Percentiles rank a stretch among this genome's conserved stretches.
Evolutionary conservation across 2,329 filamentous ascomycete species (phyloP).

Genomic region (Helotiales sp.): DNA sequence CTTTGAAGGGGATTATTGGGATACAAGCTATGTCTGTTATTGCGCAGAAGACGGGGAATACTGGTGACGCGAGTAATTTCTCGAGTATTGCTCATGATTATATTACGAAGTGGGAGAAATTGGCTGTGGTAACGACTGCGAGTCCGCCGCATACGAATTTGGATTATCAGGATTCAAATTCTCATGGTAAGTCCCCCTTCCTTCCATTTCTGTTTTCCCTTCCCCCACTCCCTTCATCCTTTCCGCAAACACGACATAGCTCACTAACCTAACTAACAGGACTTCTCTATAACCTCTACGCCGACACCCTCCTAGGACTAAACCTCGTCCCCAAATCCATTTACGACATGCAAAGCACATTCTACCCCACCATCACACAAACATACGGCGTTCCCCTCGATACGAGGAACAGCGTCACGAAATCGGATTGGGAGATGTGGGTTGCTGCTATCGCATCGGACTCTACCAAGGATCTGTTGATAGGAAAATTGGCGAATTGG

Average conservation of each 20-base stretch:
- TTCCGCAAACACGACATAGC: no score
- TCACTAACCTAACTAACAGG: constrained; percentile 16
- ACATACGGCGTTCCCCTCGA: constrained; percentile 82
- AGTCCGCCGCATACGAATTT: constrained; percentile 69
- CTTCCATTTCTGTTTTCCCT: not conserved
- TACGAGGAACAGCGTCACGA: constrained; percentile 77
- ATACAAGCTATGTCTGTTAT: constrained; percentile 79
- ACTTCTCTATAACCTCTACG: constrained; percentile 78
- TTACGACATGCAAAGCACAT: constrained; percentile 75
- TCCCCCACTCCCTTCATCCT: no score
- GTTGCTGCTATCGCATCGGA: constrained; percentile 71
- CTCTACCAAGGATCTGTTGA: constrained; percentile 63
- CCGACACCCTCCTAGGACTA: constrained; percentile 76
- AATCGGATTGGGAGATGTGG: constrained; percentile 85
- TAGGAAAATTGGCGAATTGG: constrained; percentile 71
- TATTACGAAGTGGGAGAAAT: constrained; percentile 69
- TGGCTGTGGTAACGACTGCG: constrained; percentile 67
- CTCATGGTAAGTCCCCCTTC: constrained; percentile 35
- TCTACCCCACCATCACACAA: constrained; percentile 71
- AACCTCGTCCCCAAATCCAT: constrained; percentile 72
- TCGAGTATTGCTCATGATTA: constrained; percentile 65
- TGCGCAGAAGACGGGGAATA: constrained; percentile 59
- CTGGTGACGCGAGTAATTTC: constrained; percentile 59
- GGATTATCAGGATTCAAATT: constrained; percentile 66
- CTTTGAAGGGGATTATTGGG: constrained; percentile 80